Base-by-base conservation (phyloP, 2,329 filamentous ascomycete species). In the Exophiala phaeomuriformis region DNA sequence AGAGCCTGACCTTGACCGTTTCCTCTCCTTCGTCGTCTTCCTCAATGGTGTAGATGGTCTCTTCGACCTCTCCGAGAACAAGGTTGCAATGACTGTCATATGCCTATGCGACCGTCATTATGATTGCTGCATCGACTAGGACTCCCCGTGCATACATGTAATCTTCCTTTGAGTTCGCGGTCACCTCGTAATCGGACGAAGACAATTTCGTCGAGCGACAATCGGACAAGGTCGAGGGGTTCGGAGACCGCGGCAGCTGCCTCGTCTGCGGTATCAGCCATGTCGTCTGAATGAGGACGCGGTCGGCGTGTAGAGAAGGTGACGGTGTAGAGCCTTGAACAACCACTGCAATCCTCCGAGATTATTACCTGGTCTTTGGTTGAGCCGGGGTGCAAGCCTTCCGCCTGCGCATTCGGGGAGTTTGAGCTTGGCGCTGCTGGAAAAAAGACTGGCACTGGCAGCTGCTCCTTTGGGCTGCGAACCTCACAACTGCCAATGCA, bases 21-120 rank as follows among this genome's bases (percentile, higher is more conserved):
- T 91, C 78, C 58, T 80, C 85, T 53, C 86, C 84, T 27, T 89
- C 86, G 39, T 94, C 88, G 9, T 90, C 86, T 56, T 95, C 90
- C 55, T 95, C 90, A 3, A 95, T 84, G 33, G 91, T 78, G 68
- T 95, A 98, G 62, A 98, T 90, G 4, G 91, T 97, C 77, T 98
- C 93, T 68, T 96, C 90, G 3, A 97, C 93, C 62, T 98, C 93
- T 51, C 93, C 91, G 4, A 98, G 79, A 4, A 98, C 89, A 42
- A 98, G 74, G 67, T 98, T 98, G 79, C 94, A 98, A 71, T 98
- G 93, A 66, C 89, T 95, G 69, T 98, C 93, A 69, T 98, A 98
- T 52, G 93, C 93, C 93, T 98, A 30, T 47, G 33, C 31, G 7
- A 41, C 4, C 19, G 48, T 68, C 56, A 64, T 59, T 60, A 49